Evolutionary conservation across 164 flowering plant species (phyloP).

Genomic region (Euptelea pleiosperma): DNA sequence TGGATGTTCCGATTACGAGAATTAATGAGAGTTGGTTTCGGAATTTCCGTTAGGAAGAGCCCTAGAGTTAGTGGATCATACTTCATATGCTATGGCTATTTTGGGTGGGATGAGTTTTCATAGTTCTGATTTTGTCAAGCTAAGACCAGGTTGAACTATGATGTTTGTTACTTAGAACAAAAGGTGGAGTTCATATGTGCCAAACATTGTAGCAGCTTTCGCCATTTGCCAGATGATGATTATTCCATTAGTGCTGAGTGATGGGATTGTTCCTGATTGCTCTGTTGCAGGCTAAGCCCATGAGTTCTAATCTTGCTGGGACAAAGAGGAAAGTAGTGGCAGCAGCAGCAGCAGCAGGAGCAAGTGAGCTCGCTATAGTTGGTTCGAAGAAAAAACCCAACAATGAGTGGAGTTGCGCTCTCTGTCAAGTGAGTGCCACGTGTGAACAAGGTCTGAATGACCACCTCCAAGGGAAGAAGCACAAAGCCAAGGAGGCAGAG

Average conservation of each 20-base stretch:
- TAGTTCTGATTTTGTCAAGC: no score
- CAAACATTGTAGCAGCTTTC: background rate
- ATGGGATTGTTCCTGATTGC: background rate
- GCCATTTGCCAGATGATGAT: background rate
- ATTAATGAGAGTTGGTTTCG: no score
- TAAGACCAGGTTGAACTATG: no score
- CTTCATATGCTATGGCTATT: no score
- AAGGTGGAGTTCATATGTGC: no score
- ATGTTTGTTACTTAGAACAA: no score
- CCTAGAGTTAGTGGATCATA: no score
- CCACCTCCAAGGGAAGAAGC: slow-evolving; percentile 36
- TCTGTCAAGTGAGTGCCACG: slow-evolving; percentile 32
- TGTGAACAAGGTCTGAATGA: slow-evolving; percentile 21
- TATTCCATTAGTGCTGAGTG: background rate
- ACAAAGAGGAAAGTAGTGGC: slow-evolving; percentile 18
- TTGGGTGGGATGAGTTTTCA: no score
- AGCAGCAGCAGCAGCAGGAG: slow-evolving; percentile 7
- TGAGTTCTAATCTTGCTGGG: slow-evolving; percentile 5
- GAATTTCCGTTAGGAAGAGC: no score
- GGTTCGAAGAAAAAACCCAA: slow-evolving; percentile 12
- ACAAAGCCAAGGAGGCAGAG: slow-evolving; percentile 29
- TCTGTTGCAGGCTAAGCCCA: slow-evolving; percentile 22
- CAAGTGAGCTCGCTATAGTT: background rate
- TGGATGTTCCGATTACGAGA: no score
- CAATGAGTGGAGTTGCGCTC: slow-evolving; percentile 32